Evolutionary conservation across 2,329 filamentous ascomycete species (phyloP).

Genomic region (Fusarium aywerte): DNA sequence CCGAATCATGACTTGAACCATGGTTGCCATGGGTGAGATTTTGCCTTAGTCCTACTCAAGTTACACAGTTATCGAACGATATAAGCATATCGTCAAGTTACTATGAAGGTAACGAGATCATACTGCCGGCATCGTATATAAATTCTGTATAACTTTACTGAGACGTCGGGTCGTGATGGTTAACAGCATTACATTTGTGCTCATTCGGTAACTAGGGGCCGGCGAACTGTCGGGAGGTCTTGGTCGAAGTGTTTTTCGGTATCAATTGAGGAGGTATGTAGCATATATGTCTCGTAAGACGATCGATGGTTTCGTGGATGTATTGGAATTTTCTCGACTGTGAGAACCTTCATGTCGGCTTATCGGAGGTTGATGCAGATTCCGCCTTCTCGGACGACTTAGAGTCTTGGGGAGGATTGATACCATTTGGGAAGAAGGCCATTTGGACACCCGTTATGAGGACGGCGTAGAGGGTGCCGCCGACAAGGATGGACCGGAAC

Average conservation of each 20-base stretch:
- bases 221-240: accelerated
- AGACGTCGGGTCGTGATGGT: no score
- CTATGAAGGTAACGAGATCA: no score
- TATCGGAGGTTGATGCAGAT: background rate
- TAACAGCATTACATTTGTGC: no score
- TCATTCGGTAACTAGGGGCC: no score
- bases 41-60: no score
- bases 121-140: no score
- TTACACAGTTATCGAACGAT: no score
- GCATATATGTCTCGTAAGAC: background rate
- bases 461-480: background rate
- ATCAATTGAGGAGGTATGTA: background rate
- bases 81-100: no score
- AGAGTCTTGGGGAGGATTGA: background rate
- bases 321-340: accelerated
- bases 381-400: background rate
- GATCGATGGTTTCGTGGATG: background rate
- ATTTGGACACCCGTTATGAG: background rate
- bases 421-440: background rate
- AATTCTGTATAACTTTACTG: no score
- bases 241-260: background rate
- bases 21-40: no score
- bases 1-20: no score
- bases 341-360: background rate
- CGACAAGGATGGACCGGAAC: background rate